Percentiles rank a stretch among this genome's conserved stretches.
Conservation (phyloP, 768 basidiomycete genomes). For the Trametes coccinea region DNA sequence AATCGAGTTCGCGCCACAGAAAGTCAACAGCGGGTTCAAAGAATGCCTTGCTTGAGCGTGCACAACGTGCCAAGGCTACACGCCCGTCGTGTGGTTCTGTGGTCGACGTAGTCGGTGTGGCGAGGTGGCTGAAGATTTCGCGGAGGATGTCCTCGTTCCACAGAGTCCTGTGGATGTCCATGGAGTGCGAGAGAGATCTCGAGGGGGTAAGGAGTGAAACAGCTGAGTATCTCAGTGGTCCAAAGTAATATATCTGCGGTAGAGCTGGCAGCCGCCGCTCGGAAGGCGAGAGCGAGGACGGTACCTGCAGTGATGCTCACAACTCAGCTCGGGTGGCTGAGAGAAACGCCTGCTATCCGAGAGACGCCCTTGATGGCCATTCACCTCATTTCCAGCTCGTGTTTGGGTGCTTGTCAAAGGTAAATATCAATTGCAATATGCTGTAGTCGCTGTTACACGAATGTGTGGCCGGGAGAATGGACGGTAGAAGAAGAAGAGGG, state of each 20-base stretch:
- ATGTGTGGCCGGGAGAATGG: too few relatives aligned
- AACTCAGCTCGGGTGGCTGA: neutral
- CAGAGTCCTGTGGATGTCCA: neutral
- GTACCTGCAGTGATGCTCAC: too few relatives aligned
- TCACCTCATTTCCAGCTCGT: too few relatives aligned
- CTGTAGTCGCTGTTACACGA: too few relatives aligned
- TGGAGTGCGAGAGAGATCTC: neutral
- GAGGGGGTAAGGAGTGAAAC: too few relatives aligned
- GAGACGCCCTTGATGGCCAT: too few relatives aligned
- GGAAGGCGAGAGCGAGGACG: too few relatives aligned
- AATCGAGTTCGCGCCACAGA: conserved; percentile 8
- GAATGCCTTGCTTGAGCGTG: neutral
- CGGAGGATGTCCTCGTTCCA: conserved; percentile 12
- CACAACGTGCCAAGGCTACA: conserved; percentile 1
- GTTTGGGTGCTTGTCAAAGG: too few relatives aligned
- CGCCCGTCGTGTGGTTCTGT: neutral
- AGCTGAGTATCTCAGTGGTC: too few relatives aligned
- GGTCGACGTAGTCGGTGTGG: neutral
- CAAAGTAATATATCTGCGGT: too few relatives aligned
- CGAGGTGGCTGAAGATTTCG: conserved; percentile 8
- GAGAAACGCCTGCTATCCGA: neutral
- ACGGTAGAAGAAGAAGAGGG: neutral
- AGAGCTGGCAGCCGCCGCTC: too few relatives aligned
- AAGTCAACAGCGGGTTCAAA: conserved; percentile 1
- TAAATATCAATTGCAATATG: too few relatives aligned